phyloP scores from a whole-genome alignment of 192 early-diverging fungal genomes.

The Backusella macrospora region DNA sequence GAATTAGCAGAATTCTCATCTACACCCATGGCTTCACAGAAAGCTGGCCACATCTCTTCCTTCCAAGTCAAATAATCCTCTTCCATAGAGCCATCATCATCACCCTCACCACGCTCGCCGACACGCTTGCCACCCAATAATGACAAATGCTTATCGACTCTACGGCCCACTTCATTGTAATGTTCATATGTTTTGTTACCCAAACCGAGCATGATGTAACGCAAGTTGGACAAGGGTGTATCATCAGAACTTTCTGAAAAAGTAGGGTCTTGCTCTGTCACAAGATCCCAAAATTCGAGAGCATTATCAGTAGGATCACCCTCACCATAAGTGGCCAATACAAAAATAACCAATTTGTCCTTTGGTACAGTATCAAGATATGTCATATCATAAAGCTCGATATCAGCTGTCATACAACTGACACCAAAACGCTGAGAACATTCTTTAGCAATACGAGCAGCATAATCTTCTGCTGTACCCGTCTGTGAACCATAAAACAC shows the following conservation, averaged over 20 bases:
- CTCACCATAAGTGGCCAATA: conserved; percentile 96
- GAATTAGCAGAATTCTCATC: conserved; percentile 44
- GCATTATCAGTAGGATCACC: conserved; percentile 99
- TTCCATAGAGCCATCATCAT: conserved; percentile 94
- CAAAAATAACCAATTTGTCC: conserved; percentile 80
- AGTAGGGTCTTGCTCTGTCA: conserved; percentile 72
- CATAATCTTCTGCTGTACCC: conserved; percentile 98
- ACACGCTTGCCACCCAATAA: conserved; percentile 82
- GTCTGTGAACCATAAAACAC: conserved; percentile 98
- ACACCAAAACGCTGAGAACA: conserved; percentile 72
- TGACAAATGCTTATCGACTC: conserved; percentile 66
- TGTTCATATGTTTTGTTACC: conserved; percentile 92
- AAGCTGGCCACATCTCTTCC: conserved; percentile 76
- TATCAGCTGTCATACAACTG: conserved; percentile 78
- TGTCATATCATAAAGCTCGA: conserved; percentile 91
- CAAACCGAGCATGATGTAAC: conserved; percentile 78
- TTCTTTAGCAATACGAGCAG: conserved; percentile 87
- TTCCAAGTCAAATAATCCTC: conserved; percentile 98
- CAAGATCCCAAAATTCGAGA: conserved; percentile 90
- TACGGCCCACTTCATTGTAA: conserved; percentile 83
- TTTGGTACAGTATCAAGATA: conserved; percentile 72
- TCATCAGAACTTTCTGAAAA: conserved; percentile 63
- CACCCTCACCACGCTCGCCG: conserved; percentile 87
- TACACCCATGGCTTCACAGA: conserved; percentile 76
- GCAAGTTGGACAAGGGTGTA: conserved; percentile 53